Evolutionary conservation across 805 yeast genomes (phyloP).

Genomic region (Wickerhamiella australiensis): DNA sequence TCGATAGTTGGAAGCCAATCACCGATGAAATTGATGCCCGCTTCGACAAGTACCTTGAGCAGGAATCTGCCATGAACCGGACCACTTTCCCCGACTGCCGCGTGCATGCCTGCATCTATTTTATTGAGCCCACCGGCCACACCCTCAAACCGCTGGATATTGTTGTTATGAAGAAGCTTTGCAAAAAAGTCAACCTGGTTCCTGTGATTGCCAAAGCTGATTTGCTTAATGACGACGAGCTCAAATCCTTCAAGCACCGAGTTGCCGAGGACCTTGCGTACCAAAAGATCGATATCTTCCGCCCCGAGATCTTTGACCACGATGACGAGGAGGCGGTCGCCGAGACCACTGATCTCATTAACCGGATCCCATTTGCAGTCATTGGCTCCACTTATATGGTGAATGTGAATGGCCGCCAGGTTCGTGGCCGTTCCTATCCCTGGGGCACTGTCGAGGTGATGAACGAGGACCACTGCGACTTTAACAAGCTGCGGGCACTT

Average conservation of each 20-base stretch:
- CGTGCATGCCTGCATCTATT: constrained; percentile 85
- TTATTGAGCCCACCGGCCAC: constrained; percentile 96
- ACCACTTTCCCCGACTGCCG: constrained; percentile 63
- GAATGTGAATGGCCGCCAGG: constrained; percentile 59
- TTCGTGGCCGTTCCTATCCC: constrained; percentile 88
- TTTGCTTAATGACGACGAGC: constrained; percentile 80
- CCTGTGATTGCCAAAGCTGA: constrained; percentile 94
- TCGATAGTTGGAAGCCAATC: constrained; percentile 77
- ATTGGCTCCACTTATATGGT: constrained; percentile 77
- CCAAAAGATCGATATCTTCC: constrained; percentile 64
- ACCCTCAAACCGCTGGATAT: constrained; percentile 80
- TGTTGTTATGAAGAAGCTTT: constrained; percentile 74
- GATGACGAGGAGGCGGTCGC: constrained; percentile 75
- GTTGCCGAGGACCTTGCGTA: constrained; percentile 63
- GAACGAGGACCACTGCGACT: constrained; percentile 87
- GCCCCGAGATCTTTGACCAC: constrained; percentile 63
- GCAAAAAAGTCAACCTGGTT: constrained; percentile 81
- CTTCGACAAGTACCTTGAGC: constrained; percentile 79
- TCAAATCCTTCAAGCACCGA: constrained; percentile 58
- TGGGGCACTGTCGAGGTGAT: constrained; percentile 97
- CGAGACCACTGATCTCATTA: constrained; percentile 53
- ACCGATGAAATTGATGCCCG: constrained; percentile 78
- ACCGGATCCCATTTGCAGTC: constrained; percentile 80
- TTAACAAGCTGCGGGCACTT: constrained; percentile 75
- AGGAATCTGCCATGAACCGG: constrained; percentile 74